phyloP scores from a whole-genome alignment of 1,284 basidiomycete genomes.

The Ganoderma lucidum region DNA sequence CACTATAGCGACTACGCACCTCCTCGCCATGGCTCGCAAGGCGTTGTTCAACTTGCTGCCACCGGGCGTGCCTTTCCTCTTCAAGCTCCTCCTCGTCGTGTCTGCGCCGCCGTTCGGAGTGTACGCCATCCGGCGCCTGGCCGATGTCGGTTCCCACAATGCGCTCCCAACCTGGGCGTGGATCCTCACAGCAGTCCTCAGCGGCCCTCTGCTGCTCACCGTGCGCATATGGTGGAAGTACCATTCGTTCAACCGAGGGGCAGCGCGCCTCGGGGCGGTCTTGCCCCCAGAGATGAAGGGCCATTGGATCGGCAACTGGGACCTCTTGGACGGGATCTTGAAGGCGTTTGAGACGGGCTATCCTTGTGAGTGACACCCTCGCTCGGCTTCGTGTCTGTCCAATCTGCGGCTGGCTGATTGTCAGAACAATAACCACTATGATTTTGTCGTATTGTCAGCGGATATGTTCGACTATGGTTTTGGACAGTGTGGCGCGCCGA shows the following conservation, averaged over 20 bases:
- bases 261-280: constrained; percentile 29
- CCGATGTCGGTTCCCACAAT: constrained; percentile 1
- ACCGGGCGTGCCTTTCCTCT: constrained; percentile 30
- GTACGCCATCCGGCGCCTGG: constrained; percentile 12
- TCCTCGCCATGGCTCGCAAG: constrained; percentile 19
- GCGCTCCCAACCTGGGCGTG: constrained; percentile 28
- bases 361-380: constrained; percentile 28
- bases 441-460: constrained; percentile 14
- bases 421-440: no score
- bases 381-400: background rate
- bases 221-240: constrained; percentile 25
- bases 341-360: constrained; percentile 29
- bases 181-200: constrained; percentile 17
- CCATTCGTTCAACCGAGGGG: constrained; percentile 21
- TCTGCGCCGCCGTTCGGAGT: constrained; percentile 24
- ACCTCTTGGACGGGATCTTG: constrained; percentile 28
- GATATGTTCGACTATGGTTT: constrained; percentile 28
- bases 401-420: background rate
- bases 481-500: constrained; percentile 21
- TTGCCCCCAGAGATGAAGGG: constrained; percentile 32
- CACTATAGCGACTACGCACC: background rate
- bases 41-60: constrained; percentile 13
- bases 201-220: constrained; percentile 22
- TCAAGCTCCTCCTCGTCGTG: constrained; percentile 22
- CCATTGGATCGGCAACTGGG: constrained; percentile 29